Base-by-base conservation (phyloP, 2,329 filamentous ascomycete species). In the Diplocarpon rosae region DNA sequence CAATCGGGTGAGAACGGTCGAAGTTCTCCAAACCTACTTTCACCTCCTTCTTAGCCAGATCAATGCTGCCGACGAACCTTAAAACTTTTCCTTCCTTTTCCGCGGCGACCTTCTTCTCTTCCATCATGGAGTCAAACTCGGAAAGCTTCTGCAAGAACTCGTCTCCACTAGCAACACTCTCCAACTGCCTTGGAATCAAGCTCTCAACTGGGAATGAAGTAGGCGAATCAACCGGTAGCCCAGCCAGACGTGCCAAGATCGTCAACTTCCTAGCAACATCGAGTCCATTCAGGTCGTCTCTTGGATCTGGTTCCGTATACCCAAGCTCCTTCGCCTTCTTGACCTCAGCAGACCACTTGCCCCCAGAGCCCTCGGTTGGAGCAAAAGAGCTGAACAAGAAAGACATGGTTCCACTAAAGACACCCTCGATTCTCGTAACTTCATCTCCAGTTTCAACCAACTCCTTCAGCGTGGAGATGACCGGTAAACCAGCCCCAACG, bases 351-450 rank as follows among this genome's bases (percentile, higher is more conserved):
- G 86, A 92, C 83, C 93, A 98, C 59, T 82, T 80, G 42, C 85
- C 86, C 29, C 84, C 85, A 16, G 72, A 69, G 5, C 83, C 83
- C 39, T 78, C 76, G 2, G 81, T 80, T 0, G 92, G 92, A 39
- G 89, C 87, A 64, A 96, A 98, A 16, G 80, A 89, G 72, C 96
- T 96, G 78, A 98, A 96, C 33, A 98, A 73, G 73, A 95, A 98
- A 32, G 85, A 93, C 79, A 98, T 90, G 44, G 92, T 98, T 52
- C 92, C 92, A 50, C 86, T 94, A 69, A 98, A 96, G 41, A 98
- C 89, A 54, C 92, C 92, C 68, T 96, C 90, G 56, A 98, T 93
- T 67, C 83, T 89, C 43, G 77, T 87, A 5, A 98, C 83, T 62
- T 86, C 74, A 62, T 98, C 92, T 34, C 92, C 92, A 1, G 92